Evolutionary conservation across 768 basidiomycete genomes (phyloP).

Genomic region (Auriscalpium microsporum): DNA sequence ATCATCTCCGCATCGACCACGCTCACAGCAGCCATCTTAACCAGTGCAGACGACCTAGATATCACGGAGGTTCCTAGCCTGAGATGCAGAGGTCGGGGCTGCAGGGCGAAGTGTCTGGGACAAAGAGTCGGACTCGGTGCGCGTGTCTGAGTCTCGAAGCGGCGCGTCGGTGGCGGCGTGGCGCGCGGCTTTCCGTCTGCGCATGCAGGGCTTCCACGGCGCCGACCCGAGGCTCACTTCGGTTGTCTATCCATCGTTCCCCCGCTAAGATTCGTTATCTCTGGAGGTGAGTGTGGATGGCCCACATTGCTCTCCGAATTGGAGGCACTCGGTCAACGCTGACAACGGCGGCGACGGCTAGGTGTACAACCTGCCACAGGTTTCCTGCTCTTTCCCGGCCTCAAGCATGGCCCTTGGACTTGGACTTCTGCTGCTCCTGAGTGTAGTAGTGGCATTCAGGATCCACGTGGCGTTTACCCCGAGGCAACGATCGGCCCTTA

Average conservation of each 20-base stretch:
- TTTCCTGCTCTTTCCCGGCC: too few relatives aligned
- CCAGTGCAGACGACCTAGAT: background rate
- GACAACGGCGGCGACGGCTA: too few relatives aligned
- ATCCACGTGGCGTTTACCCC: constrained; percentile 15
- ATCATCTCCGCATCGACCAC: constrained; percentile 42
- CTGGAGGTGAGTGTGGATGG: too few relatives aligned
- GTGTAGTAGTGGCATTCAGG: constrained; percentile 4
- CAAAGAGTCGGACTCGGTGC: background rate
- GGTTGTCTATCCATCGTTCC: too few relatives aligned
- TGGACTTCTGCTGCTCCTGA: background rate
- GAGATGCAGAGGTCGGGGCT: background rate
- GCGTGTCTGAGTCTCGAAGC: too few relatives aligned
- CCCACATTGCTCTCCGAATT: too few relatives aligned
- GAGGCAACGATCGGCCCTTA: constrained; percentile 13
- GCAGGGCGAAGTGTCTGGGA: background rate
- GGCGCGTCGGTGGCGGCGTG: background rate
- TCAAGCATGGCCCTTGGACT: background rate
- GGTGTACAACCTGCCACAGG: too few relatives aligned
- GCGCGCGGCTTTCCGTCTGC: background rate
- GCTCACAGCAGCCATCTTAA: constrained; percentile 4
- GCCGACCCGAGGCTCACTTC: too few relatives aligned
- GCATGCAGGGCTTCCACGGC: too few relatives aligned
- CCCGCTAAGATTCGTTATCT: too few relatives aligned
- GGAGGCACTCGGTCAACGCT: too few relatives aligned
- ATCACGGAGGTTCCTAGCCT: background rate